Evolutionary conservation across 2,329 filamentous ascomycete species (phyloP), one percentile per base, ranked within the genome.

Genomic region (Ophiosphaerella herpotricha): DNA sequence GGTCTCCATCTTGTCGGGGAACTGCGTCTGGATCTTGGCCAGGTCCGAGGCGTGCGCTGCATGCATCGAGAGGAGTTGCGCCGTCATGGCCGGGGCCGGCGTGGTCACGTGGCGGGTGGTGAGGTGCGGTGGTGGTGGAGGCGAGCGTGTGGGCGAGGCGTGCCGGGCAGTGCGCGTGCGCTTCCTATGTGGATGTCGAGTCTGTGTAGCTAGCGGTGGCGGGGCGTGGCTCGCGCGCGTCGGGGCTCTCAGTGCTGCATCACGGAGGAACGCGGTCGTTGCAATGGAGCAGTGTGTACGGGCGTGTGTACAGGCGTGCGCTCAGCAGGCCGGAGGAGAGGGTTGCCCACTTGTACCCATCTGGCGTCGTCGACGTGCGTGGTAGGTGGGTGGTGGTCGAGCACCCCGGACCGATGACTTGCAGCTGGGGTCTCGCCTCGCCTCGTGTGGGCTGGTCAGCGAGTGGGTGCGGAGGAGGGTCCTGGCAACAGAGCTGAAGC

Each of bases 1-100:
- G 7, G 66, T 65, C 38, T 72, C 69, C 70, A 73, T 72, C 37
- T 68, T 69, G 53, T 67, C 61, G 46, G 64, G 63, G 49, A 68
- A 68, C 52, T 68, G 64, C 24, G 65, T 60, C 52, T 66, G 61
- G 31, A 70, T 58, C 57, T 70, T 68, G 52, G 59, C 61, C 63
- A 74, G 67, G 48, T 70, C 68, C 47, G 70, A 63, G 52, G 64
- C 55, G 58, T 71, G 67, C 53, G 57, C 67, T 57, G 70, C 62
- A 52, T 73, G 71, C 66, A 72, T 72, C 32, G 69, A 61, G 39
- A 74, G 64, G 47, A 73, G 64, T 66, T 73, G 70, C 54, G 70
- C 69, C 61, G 70, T 72, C 69, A 72, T 72, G 33, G 65, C 64
- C 60, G 49, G 18, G 18, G 18, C 18, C 18, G 18, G 18, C 18